Evolutionary conservation across 139 green algal genomes (phyloP).

Genomic region (Trebouxia sp.): DNA sequence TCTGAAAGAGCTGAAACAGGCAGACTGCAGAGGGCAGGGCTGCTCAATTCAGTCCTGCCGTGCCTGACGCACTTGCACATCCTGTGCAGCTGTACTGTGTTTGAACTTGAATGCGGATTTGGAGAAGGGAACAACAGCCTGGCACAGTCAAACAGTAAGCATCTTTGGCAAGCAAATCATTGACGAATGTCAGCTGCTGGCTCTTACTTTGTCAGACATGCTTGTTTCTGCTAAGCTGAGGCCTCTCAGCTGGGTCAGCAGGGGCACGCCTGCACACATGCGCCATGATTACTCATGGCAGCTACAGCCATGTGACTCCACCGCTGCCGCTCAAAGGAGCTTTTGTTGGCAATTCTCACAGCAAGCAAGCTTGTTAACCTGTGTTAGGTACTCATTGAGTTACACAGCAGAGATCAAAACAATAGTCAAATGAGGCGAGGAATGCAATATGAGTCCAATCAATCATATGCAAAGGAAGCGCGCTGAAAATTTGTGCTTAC

Average conservation of each 20-base stretch:
- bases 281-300: background rate
- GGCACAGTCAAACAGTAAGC: background rate
- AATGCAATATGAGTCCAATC: background rate
- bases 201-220: background rate
- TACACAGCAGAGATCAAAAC: background rate
- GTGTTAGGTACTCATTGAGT: background rate
- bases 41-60: background rate
- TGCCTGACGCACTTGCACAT: background rate
- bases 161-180: background rate
- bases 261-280: background rate
- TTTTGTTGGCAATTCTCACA: background rate
- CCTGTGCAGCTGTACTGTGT: background rate
- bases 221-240: slow-evolving; percentile 1
- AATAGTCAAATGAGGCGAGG: background rate
- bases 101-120: background rate
- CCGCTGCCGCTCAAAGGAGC: too few species aligned
- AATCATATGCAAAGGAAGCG: too few species aligned
- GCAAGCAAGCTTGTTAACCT: background rate
- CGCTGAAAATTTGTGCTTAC: too few species aligned
- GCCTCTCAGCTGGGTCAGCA: slow-evolving; percentile 21
- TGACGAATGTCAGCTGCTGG: background rate
- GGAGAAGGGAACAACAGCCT: background rate
- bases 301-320: too few species aligned
- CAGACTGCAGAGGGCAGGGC: background rate
- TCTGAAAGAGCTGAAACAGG: background rate